A percentile compares a stretch with the other conserved stretches of the same genome.
These are phyloP conservation scores for Populus hybrid DNA, from an alignment of 441 rosid genomes.

Conservation along the genomic window DNA sequence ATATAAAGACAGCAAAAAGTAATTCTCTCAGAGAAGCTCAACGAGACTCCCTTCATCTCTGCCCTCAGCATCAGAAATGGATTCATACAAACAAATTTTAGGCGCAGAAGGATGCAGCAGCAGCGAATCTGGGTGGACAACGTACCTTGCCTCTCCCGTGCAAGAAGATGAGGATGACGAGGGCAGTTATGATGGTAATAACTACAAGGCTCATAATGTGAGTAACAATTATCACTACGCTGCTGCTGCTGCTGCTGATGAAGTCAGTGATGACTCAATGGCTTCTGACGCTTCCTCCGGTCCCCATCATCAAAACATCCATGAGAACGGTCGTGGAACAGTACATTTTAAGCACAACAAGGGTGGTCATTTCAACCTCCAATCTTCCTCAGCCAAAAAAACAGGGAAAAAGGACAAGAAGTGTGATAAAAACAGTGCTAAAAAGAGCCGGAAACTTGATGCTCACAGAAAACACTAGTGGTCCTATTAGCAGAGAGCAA, in stretches of 20 bases:
- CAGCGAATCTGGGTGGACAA: slow-evolving; percentile 97
- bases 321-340: slow-evolving; percentile 8
- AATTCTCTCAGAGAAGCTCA: background rate
- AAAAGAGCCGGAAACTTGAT: slow-evolving; percentile 16
- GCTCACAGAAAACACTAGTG: slow-evolving; percentile 19
- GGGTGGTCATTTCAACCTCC: slow-evolving; percentile 22
- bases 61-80: slow-evolving; percentile 31
- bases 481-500: slow-evolving; percentile 21
- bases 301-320: slow-evolving; percentile 38
- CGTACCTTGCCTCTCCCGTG: slow-evolving; percentile 68
- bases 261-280: slow-evolving; percentile 80
- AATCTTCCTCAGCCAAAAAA: slow-evolving; percentile 30
- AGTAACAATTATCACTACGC: background rate
- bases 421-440: slow-evolving; percentile 26
- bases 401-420: slow-evolving; percentile 44
- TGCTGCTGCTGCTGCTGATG: slow-evolving; percentile 3
- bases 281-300: slow-evolving; percentile 90
- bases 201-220: slow-evolving; percentile 19
- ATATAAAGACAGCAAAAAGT: background rate
- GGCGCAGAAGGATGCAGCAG: slow-evolving; percentile 73
- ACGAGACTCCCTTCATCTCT: background rate
- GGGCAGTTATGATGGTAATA: slow-evolving; percentile 32
- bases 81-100: slow-evolving; percentile 29
- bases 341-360: slow-evolving; percentile 22
- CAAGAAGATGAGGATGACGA: slow-evolving; percentile 45